Evolutionary conservation across 2,329 filamentous ascomycete genomes (phyloP), one percentile per base, ranked within the genome.

Genomic region (Pseudogymnoascus destructans): DNA sequence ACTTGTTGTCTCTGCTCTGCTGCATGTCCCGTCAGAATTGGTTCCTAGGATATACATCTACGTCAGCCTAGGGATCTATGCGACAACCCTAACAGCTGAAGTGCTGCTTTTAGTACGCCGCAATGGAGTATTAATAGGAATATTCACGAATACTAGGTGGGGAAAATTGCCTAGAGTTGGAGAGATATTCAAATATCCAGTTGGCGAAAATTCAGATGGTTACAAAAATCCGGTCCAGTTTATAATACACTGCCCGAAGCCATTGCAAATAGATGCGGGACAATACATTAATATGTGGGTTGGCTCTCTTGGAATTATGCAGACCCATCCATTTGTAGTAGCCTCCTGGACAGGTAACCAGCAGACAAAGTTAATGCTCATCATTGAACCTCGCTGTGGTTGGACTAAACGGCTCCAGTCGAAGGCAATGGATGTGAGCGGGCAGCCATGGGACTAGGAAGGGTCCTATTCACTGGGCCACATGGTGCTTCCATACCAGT

Each of bases 261-360:
- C 32, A 6, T 19, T 57, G 19, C 21, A 57, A 15, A 46, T 57
- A 33, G 30, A 56, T 7, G 55, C 55, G 17, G 36, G 55, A 8
- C 55, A 46, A 27, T 27, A 36, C 35, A 61, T 63, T 33, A 60
- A 63, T 32, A 30, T 64, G 8, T 62, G 55, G 54, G 59, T 64
- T 40, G 59, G 57, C 30, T 63, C 52, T 55, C 40, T 64, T 10
- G 21, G 23, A 7, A 38, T 38, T 38, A 38, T 69, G 33, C 60
- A 69, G 60, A 64, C 59, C 30, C 63, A 70, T 62, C 64, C 61
- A 19, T 70, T 69, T 58, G 64, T 65, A 15, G 64, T 70, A 40
- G 63, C 60, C 32, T 70, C 57, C 55, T 70, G 61, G 65, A 59
- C 60, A 33, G 57, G 61, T 11, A 57, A 61, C 40, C 27, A 36